Evolutionary conservation across 192 early-diverging fungal species (phyloP), one percentile per base, ranked within the genome.

Genomic region (Rhizophagus sp.): DNA sequence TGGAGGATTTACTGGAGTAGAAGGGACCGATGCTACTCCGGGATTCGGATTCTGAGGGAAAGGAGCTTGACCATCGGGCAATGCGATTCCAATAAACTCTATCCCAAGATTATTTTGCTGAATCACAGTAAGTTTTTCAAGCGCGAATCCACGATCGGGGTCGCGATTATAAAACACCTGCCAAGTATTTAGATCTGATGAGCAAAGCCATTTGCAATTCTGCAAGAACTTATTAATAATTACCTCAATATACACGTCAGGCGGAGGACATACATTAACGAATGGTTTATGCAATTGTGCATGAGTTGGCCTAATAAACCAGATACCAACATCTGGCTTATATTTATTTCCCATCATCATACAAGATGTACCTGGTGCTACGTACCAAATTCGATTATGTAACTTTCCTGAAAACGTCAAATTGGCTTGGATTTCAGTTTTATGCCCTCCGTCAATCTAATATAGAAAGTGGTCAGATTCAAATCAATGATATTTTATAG

Each of bases 161-260:
- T 68, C 66, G 1, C 8, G 13, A 36, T 68, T 25, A 68, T 33
- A 68, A 36, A 68, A 68, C 6, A 68, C 10, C 66, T 68, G 34
- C 4, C 27, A 15, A 52, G 66, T 27, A 68, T 68, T 68, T 36
- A 19, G 34, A 68, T 68, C 34, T 68, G 66, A 68, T 68, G 34
- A 68, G 66, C 66, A 68, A 68, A 68, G 9, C 41, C 41, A 44
- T 9, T 44, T 44, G 41, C 41, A 44, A 22, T 36, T 68, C 66
- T 27, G 12, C 15, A 4, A 68, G 66, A 68, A 68, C 30, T 68
- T 34, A 68, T 15, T 34, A 34, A 68, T 30, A 30, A 68, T 27
- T 68, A 68, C 66, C 66, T 68, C 66, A 34, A 68, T 68, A 27
- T 22, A 68, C 7, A 68, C 10, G 17, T 68, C 34, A 6, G 66